Conservation (phyloP, 345 rosid species). For the Salix arbutifolia region DNA sequence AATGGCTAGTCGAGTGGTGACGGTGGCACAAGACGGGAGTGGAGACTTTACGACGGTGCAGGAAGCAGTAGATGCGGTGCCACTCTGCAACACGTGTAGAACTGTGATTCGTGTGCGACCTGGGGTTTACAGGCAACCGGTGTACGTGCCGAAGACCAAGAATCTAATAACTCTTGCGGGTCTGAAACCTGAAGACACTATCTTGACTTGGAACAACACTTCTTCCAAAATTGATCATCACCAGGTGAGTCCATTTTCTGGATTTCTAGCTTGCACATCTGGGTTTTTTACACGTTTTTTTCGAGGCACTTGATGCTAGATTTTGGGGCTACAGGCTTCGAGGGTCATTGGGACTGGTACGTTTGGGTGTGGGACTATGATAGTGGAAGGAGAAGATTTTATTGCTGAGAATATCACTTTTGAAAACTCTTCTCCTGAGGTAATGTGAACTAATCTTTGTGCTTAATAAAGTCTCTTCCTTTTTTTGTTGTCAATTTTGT, state of each 20-base stretch:
- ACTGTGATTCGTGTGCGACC: conserved; percentile 73
- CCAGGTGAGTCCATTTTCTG: conserved; percentile 42
- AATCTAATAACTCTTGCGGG: conserved; percentile 86
- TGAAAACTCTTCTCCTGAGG: conserved; percentile 77
- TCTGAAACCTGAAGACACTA: conserved; percentile 59
- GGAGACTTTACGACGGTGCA: conserved; percentile 73
- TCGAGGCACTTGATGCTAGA: neutral
- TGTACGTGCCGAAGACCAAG: conserved; percentile 88
- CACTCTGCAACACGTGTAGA: conserved; percentile 64
- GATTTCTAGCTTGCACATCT: neutral
- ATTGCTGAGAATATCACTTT: conserved; percentile 95
- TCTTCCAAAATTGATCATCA: conserved; percentile 81
- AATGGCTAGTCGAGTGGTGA: conserved; percentile 55
- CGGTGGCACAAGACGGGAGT: conserved; percentile 72
- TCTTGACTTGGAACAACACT: conserved; percentile 82
- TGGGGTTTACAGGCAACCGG: conserved; percentile 73
- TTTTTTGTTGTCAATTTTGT: neutral
- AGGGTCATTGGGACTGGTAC: conserved; percentile 82
- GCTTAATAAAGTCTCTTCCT: neutral
- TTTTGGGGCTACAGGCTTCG: conserved; percentile 38
- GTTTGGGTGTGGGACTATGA: conserved; percentile 83
- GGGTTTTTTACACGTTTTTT: neutral
- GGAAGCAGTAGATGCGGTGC: conserved; percentile 78
- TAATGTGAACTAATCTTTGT: neutral
- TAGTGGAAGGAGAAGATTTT: conserved; percentile 94